Percentiles rank a stretch among this genome's conserved stretches.
Evolutionary conservation across 2,329 filamentous ascomycete genomes (phyloP).

Genomic region (Aspergillus piperis): DNA sequence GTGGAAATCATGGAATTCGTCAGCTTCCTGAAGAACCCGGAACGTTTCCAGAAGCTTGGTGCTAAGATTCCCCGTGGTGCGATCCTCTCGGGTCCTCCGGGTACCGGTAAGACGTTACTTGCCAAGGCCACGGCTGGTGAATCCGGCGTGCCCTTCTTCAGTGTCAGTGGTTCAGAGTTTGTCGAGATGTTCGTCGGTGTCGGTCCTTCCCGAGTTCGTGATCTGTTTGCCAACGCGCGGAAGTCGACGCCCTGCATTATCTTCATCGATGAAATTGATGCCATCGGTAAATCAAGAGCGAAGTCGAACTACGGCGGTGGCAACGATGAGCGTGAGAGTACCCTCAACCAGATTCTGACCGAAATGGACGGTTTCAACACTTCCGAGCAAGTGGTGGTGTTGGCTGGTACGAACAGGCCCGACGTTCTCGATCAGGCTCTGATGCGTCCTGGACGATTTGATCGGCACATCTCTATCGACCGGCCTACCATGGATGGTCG

Average conservation of each 20-base stretch:
- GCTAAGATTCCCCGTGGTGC: slow-evolving; percentile 97
- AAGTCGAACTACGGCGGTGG: slow-evolving; percentile 84
- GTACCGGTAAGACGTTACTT: slow-evolving; percentile 96
- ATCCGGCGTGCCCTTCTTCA: slow-evolving; percentile 96
- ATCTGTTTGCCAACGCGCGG: slow-evolving; percentile 89
- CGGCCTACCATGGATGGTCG: slow-evolving; percentile 94
- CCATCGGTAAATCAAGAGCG: slow-evolving; percentile 85
- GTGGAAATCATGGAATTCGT: slow-evolving; percentile 99
- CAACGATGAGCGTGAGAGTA: slow-evolving; percentile 95
- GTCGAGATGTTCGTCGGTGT: slow-evolving; percentile 99
- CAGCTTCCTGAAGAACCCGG: slow-evolving; percentile 90
- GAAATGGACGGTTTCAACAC: slow-evolving; percentile 99
- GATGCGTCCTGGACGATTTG: slow-evolving; percentile 95
- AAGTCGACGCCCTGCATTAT: slow-evolving; percentile 98
- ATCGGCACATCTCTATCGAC: slow-evolving; percentile 94
- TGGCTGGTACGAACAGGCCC: slow-evolving; percentile 93
- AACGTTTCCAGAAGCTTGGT: slow-evolving; percentile 87
- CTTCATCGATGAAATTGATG: slow-evolving; percentile 99
- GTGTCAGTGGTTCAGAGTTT: slow-evolving; percentile 96
- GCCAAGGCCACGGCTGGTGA: slow-evolving; percentile 98
- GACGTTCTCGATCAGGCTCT: slow-evolving; percentile 94
- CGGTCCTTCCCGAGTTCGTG: slow-evolving; percentile 89
- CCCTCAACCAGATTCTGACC: slow-evolving; percentile 95
- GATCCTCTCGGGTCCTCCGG: slow-evolving; percentile 94
- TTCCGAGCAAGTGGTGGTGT: slow-evolving; percentile 89